A percentile compares a stretch with the other conserved stretches of the same genome.
Evolutionary conservation across 495 filamentous ascomycete genomes (phyloP).

Genomic region (Parathielavia hyrcaniae): DNA sequence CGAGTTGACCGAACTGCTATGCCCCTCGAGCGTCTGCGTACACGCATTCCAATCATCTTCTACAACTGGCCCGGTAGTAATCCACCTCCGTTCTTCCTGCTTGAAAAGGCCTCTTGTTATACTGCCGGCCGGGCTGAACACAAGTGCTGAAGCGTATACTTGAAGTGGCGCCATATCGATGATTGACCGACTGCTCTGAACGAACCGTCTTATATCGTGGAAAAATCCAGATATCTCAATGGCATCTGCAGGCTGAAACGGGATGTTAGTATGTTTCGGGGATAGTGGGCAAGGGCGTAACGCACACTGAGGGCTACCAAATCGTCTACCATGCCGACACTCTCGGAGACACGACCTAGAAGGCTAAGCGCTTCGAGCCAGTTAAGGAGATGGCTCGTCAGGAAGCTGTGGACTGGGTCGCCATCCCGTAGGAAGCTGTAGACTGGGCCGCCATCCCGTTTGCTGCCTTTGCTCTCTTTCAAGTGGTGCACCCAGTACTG

Average conservation of each 20-base stretch:
- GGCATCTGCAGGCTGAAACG: conserved; percentile 10
- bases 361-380: conserved; percentile 30
- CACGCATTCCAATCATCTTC: conserved; percentile 3
- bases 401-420: conserved; percentile 31
- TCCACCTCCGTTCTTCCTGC: too few species aligned
- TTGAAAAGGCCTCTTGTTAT: conserved; percentile 22
- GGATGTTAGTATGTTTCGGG: not conserved
- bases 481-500: conserved; percentile 47
- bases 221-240: conserved; percentile 13
- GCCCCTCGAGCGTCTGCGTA: conserved; percentile 5
- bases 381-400: conserved; percentile 40
- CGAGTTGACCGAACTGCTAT: not conserved
- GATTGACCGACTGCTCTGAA: conserved; percentile 20
- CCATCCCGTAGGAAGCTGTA: conserved; percentile 21
- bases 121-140: conserved; percentile 19
- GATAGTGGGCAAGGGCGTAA: not conserved
- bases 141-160: conserved; percentile 13
- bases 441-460: conserved; percentile 25
- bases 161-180: conserved; percentile 28
- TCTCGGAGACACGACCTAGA: conserved; percentile 31
- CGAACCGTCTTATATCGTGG: conserved; percentile 26
- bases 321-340: conserved; percentile 20
- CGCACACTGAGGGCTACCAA: conserved; percentile 22
- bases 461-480: conserved; percentile 23
- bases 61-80: not conserved